Conservation (phyloP, 2,329 filamentous ascomycete species). For the Didymella keratinophila region DNA sequence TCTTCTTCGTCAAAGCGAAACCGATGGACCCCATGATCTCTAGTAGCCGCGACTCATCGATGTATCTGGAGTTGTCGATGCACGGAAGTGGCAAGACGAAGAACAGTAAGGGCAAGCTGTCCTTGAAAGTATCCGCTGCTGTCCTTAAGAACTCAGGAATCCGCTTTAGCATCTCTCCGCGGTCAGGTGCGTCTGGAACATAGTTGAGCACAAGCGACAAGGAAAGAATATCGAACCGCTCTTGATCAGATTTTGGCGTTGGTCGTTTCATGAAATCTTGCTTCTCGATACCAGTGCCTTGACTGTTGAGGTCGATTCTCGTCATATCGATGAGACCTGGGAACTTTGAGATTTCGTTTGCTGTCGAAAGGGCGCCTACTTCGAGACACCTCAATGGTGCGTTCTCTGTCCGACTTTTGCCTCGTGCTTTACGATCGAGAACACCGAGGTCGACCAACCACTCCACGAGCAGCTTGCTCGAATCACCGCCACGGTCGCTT, state of each 20-base stretch:
- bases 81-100: constrained; percentile 90
- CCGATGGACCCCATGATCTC: constrained; percentile 81
- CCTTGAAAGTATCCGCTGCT: constrained; percentile 7
- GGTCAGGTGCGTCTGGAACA: constrained; percentile 75
- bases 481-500: constrained; percentile 68
- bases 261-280: constrained; percentile 95
- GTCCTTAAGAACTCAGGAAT: constrained; percentile 45
- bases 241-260: constrained; percentile 66
- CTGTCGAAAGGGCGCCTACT: constrained; percentile 83
- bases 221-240: constrained; percentile 87
- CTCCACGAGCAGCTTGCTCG: constrained; percentile 65
- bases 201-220: constrained; percentile 94
- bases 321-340: constrained; percentile 73
- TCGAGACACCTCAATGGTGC: constrained; percentile 74
- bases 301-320: constrained; percentile 90
- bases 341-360: constrained; percentile 80
- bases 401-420: constrained; percentile 7
- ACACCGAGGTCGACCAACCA: constrained; percentile 59
- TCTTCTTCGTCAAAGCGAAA: constrained; percentile 70
- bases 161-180: constrained; percentile 80
- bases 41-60: constrained; percentile 73
- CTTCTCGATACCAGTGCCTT: constrained; percentile 79
- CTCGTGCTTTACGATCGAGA: constrained; percentile 23
- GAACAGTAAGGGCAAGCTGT: constrained; percentile 73
- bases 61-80: constrained; percentile 87